phyloP scores from a whole-genome alignment of 495 filamentous ascomycete genomes.

The Zalerion maritima region DNA sequence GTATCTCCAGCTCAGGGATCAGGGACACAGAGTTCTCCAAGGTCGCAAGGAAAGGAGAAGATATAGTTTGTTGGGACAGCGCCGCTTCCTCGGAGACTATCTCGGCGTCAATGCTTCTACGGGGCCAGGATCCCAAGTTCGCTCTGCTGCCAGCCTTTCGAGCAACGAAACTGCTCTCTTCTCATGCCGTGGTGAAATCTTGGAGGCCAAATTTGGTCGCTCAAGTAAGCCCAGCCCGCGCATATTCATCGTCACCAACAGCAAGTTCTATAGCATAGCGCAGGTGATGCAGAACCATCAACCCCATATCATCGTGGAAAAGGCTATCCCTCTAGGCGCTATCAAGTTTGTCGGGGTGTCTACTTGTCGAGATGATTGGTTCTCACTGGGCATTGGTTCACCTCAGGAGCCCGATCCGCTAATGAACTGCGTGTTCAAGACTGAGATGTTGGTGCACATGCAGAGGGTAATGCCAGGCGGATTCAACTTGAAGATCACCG shows the following conservation, averaged over 20 bases:
- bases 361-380: slow-evolving; percentile 86
- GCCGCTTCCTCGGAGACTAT: slow-evolving; percentile 92
- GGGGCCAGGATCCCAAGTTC: slow-evolving; percentile 71
- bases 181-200: slow-evolving; percentile 75
- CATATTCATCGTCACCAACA: slow-evolving; percentile 71
- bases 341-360: slow-evolving; percentile 77
- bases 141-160: slow-evolving; percentile 45
- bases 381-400: slow-evolving; percentile 76
- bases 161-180: slow-evolving; percentile 65
- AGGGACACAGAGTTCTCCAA: slow-evolving; percentile 73
- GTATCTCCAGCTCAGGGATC: slow-evolving; percentile 72
- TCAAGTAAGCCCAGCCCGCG: slow-evolving; percentile 86
- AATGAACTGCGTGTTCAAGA: slow-evolving; percentile 87
- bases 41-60: slow-evolving; percentile 81
- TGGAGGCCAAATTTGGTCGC: slow-evolving; percentile 87
- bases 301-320: slow-evolving; percentile 63
- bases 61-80: slow-evolving; percentile 77
- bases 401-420: slow-evolving; percentile 84
- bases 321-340: slow-evolving; percentile 64
- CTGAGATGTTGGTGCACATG: slow-evolving; percentile 90
- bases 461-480: slow-evolving; percentile 58
- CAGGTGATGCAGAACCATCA: slow-evolving; percentile 75
- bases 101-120: slow-evolving; percentile 67
- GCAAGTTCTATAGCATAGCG: slow-evolving; percentile 72
- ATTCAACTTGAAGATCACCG: slow-evolving; percentile 66